These are phyloP conservation scores for Podospora pseudopauciseta DNA, from an alignment of 495 filamentous ascomycete species.

Conservation along the genomic window DNA sequence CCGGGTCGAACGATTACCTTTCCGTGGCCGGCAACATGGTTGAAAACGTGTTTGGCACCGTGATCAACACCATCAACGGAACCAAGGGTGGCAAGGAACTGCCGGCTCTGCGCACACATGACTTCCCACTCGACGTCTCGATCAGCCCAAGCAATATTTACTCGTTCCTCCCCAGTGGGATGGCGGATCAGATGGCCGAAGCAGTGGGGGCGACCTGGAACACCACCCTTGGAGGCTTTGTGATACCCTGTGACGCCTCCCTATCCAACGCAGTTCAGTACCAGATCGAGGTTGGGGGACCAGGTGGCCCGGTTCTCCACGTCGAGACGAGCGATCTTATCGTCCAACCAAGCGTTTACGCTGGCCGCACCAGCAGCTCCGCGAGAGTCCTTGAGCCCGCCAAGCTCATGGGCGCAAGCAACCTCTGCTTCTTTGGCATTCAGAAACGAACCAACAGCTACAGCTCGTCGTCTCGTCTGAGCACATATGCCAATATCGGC, in stretches of 20 bases:
- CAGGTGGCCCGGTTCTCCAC: constrained; percentile 52
- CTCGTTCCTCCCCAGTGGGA: constrained; percentile 64
- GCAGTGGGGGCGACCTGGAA: constrained; percentile 54
- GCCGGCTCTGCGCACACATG: constrained; percentile 46
- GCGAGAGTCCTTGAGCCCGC: not conserved
- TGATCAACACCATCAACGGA: constrained; percentile 47
- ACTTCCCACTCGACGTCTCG: constrained; percentile 59
- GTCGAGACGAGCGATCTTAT: constrained; percentile 62
- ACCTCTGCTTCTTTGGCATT: constrained; percentile 64
- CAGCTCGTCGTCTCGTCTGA: constrained; percentile 36
- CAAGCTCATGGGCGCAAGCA: constrained; percentile 5
- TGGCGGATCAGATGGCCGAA: constrained; percentile 55
- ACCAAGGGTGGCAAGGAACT: constrained; percentile 28
- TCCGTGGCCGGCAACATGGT: constrained; percentile 35
- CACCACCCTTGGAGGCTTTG: constrained; percentile 41
- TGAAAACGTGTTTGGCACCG: constrained; percentile 52
- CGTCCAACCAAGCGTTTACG: constrained; percentile 46
- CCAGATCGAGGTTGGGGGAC: constrained; percentile 51
- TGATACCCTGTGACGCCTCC: constrained; percentile 62
- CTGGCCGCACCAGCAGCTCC: not conserved
- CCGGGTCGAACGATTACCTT: constrained; percentile 32
- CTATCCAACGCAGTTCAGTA: constrained; percentile 53
- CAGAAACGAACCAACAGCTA: constrained; percentile 23
- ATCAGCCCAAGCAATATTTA: constrained; percentile 62
- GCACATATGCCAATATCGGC: constrained; percentile 61